phyloP scores from a whole-genome alignment of 2,329 filamentous ascomycete genomes.

The Fusarium globosum region DNA sequence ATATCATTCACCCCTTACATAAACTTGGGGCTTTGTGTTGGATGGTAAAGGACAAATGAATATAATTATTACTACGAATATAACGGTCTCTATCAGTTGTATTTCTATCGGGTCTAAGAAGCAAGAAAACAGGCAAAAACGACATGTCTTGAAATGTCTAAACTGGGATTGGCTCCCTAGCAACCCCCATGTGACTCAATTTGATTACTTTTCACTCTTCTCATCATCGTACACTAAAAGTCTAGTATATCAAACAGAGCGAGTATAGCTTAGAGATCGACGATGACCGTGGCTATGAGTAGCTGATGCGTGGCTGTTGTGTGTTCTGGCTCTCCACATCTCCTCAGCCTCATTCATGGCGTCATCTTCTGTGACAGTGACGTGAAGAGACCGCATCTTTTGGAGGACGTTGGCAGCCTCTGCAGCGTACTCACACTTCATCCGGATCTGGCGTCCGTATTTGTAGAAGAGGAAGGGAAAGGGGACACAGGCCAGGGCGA shows the following conservation, averaged over 20 bases:
- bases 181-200: not conserved
- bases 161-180: not conserved
- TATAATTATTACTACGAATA: not conserved
- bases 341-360: conserved; percentile 6
- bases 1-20: not conserved
- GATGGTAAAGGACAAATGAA: rapidly evolving
- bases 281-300: not conserved
- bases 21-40: rapidly evolving
- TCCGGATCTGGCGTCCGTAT: conserved; percentile 1
- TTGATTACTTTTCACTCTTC: not conserved
- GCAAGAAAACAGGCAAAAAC: not conserved
- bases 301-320: not conserved
- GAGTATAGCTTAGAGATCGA: not conserved
- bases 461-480: conserved; percentile 22
- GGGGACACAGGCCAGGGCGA: conserved; percentile 8
- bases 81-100: not conserved
- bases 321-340: conserved; percentile 3
- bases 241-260: not conserved
- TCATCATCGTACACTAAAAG: not conserved
- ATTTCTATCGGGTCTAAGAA: not conserved
- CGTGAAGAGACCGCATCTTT: not conserved
- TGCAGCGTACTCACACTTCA: conserved; percentile 19
- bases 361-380: not conserved
- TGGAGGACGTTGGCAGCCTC: not conserved
- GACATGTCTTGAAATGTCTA: not conserved